Evolutionary conservation across 23 red algal species (phyloP).

Genomic region (Agarophyton chilense): DNA sequence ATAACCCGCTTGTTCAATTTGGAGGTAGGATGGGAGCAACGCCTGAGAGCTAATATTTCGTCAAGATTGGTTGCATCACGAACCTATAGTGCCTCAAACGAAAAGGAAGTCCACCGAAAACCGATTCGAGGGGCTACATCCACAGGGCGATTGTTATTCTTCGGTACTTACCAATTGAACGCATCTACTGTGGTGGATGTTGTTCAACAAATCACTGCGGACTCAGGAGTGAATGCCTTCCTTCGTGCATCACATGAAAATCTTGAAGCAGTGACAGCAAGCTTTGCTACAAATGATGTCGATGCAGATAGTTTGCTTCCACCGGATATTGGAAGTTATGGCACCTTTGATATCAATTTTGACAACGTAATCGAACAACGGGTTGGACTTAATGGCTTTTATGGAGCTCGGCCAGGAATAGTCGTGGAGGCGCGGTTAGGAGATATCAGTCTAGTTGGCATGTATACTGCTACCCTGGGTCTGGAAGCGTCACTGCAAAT

Average conservation of each 20-base stretch:
- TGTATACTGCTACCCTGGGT: neutral
- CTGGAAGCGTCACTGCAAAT: neutral
- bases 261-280: conserved; percentile 5
- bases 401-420: neutral
- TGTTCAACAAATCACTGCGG: neutral
- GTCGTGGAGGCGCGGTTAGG: neutral
- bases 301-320: neutral
- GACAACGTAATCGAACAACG: neutral
- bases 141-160: neutral
- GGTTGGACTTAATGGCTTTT: neutral
- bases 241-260: neutral
- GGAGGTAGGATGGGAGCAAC: conserved; percentile 2
- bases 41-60: neutral
- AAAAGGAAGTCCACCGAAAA: conserved; percentile 4
- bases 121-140: neutral
- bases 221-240: conserved; percentile 1
- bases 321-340: conserved; percentile 3
- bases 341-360: conserved; percentile 22
- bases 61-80: neutral
- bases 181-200: conserved; percentile 5
- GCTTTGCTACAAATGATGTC: neutral
- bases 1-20: conserved; percentile 7
- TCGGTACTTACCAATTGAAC: neutral
- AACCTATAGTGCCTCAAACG: neutral
- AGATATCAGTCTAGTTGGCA: neutral